Evolutionary conservation across 2,329 filamentous ascomycete genomes (phyloP).

Genomic region (Alternaria incomplexa): DNA sequence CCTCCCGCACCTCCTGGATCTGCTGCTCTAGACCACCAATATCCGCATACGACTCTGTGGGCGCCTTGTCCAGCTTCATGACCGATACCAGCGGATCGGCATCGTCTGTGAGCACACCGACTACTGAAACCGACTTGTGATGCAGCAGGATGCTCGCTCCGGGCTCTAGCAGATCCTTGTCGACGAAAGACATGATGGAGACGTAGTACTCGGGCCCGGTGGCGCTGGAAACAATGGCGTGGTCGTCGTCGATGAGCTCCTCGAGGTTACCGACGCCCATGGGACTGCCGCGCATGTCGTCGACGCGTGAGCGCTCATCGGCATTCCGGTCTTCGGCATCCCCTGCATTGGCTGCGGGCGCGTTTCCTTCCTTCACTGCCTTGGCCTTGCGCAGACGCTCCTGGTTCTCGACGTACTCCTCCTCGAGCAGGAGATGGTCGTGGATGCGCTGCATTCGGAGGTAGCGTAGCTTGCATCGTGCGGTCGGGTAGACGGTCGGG

Average conservation of each 20-base stretch:
- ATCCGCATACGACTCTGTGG: conserved; percentile 96
- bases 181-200: conserved; percentile 99
- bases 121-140: conserved; percentile 97
- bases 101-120: conserved; percentile 95
- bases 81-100: conserved; percentile 94
- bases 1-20: conserved; percentile 97
- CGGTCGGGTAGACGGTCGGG: conserved; percentile 90
- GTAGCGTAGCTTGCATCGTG: conserved; percentile 95
- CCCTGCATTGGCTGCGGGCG: conserved; percentile 60
- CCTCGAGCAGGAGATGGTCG: conserved; percentile 93
- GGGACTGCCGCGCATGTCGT: conserved; percentile 97
- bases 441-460: conserved; percentile 98
- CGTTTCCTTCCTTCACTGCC: conserved; percentile 62
- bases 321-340: conserved; percentile 86
- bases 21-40: conserved; percentile 95
- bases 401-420: conserved; percentile 99
- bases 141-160: conserved; percentile 94
- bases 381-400: conserved; percentile 94
- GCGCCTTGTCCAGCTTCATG: conserved; percentile 99
- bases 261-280: conserved; percentile 98
- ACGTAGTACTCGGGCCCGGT: conserved; percentile 99
- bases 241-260: conserved; percentile 98
- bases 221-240: conserved; percentile 96
- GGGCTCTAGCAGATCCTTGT: conserved; percentile 96
- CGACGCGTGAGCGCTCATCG: conserved; percentile 91